Conservation (phyloP, 805 yeast species). For the Kodamaea kaohsiungensis region DNA sequence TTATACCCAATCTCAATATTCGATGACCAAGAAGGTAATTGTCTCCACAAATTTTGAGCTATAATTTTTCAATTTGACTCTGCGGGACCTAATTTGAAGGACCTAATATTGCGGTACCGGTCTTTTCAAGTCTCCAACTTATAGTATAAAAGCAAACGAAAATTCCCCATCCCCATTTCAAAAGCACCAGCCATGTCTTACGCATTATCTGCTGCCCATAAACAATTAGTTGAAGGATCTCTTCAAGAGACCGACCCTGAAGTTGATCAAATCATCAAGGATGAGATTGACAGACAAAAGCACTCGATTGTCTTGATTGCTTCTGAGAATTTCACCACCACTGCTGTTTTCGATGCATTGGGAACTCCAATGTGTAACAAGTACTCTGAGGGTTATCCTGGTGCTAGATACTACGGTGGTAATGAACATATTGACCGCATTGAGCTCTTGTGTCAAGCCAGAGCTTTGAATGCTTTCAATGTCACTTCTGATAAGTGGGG, state of each 20-base stretch:
- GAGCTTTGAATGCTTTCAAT: conserved; percentile 85
- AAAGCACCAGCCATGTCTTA: conserved; percentile 34
- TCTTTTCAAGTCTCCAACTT: too few species aligned
- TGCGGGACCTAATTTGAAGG: background rate
- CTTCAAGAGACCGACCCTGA: conserved; percentile 80
- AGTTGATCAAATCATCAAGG: conserved; percentile 72
- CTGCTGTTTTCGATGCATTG: conserved; percentile 88
- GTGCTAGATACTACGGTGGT: conserved; percentile 98
- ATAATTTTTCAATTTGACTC: conserved; percentile 6
- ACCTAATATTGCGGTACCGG: too few species aligned
- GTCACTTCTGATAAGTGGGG: conserved; percentile 89
- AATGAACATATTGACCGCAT: conserved; percentile 91
- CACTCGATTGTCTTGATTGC: conserved; percentile 92
- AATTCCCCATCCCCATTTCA: background rate
- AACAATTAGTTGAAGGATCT: conserved; percentile 57
- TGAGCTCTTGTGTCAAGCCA: conserved; percentile 84
- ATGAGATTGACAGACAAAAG: conserved; percentile 84
- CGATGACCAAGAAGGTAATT: background rate
- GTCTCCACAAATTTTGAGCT: background rate
- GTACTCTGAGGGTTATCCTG: conserved; percentile 98
- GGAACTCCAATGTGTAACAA: conserved; percentile 98
- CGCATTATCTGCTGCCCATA: conserved; percentile 51
- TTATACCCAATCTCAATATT: too few species aligned
- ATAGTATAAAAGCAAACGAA: conserved; percentile 4
- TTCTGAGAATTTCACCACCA: conserved; percentile 94